Conservation (phyloP, 176 grass and related monocot species). For the Eleusine indica region DNA sequence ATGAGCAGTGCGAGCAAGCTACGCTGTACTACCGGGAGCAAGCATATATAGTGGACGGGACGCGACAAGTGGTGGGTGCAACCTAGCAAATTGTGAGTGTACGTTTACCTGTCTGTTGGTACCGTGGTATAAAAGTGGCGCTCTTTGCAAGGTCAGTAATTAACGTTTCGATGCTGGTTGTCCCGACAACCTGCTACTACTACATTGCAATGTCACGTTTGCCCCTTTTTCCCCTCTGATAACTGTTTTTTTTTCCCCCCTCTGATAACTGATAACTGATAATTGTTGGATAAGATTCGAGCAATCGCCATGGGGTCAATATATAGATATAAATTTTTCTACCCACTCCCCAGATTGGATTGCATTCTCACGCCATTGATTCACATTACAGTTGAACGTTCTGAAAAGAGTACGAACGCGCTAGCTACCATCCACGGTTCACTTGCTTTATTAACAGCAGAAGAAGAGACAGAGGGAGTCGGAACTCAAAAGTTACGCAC, state of each 20-base stretch:
- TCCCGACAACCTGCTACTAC: too few species aligned
- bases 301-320: conserved; percentile 9
- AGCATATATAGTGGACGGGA: background rate
- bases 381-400: background rate
- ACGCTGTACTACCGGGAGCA: background rate
- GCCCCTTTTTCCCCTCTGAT: too few species aligned
- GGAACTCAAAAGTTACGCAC: background rate
- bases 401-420: too few species aligned
- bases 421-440: background rate
- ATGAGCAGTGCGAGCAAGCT: background rate
- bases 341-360: background rate
- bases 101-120: too few species aligned
- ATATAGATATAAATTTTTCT: background rate
- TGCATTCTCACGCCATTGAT: background rate
- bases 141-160: too few species aligned
- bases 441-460: background rate
- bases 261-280: too few species aligned
- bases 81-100: background rate
- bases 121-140: too few species aligned
- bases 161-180: too few species aligned
- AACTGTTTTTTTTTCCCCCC: too few species aligned
- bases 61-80: background rate
- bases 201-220: too few species aligned
- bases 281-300: conserved; percentile 15
- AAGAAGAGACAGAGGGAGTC: background rate